Evolutionary conservation across 768 basidiomycete species (phyloP), one percentile per base, ranked within the genome.

Genomic region (Pulveroboletus sp.): DNA sequence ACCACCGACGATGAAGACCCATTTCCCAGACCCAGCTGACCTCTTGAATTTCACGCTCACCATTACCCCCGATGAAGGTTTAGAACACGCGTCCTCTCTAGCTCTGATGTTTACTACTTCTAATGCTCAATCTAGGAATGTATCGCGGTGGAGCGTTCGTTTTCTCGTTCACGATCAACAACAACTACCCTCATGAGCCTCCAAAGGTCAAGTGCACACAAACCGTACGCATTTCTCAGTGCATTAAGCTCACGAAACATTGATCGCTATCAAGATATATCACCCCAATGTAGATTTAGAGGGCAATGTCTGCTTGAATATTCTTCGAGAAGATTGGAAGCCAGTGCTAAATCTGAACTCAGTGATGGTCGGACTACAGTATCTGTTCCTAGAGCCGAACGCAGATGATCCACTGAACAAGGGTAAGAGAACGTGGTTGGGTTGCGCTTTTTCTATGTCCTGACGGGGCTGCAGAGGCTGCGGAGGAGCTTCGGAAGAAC

Each of bases 241-340:
- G 39, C 31, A 21, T n/a, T 50, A 27, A 21, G n/a, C 17, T 36
- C 21, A 21, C 3, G 21, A 21, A 15, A 15, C 36, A 35, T 45
- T 63, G 30, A 62, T 52, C 26, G 11, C 2, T 24, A 26, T 35
- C 44, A 56, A 98, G 95, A 97, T 98, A 65, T 99, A 99, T 69
- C 96, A 99, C 67, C 96, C 96, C 1, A 99, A 99, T 63, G 86
- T 99, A 46, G 96, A 99, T 69, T 79, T 96, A 33, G 93, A 97
- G 66, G 96, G 96, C 39, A 98, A 98, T 59, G 95, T 99, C 40
- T 99, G 96, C 75, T 70, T 99, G 60, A 98, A 98, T 71, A 97
- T 98, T 66, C 80, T 98, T 51, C 83, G 96, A 66, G 96, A 99
- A 75, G 96, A 99, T 72, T 99, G 96, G 96, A 99, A 99, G 65